Evolutionary conservation across 345 rosid genomes (phyloP).

Genomic region (Eucalyptus regnans): DNA sequence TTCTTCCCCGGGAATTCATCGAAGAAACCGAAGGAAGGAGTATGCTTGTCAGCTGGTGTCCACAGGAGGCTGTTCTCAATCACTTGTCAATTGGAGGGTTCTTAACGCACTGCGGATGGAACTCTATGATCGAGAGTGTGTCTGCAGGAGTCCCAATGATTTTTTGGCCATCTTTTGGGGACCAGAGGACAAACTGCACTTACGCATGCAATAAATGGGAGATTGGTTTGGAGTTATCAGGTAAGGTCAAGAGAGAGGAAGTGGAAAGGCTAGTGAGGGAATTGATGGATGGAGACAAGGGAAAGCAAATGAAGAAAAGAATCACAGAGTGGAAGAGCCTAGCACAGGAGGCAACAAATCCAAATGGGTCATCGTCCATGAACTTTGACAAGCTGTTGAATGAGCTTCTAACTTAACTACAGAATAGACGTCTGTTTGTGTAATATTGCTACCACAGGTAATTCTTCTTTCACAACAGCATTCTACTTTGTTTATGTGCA

Average conservation of each 20-base stretch:
- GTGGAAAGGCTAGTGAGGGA: background rate
- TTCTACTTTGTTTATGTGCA: background rate
- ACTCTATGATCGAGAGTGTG: background rate
- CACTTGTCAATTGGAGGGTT: background rate
- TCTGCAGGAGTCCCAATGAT: background rate
- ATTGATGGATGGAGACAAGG: background rate
- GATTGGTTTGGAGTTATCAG: background rate
- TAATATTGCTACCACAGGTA: background rate
- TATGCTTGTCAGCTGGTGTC: background rate
- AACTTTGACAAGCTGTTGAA: background rate
- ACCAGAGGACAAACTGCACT: background rate
- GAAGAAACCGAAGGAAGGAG: background rate
- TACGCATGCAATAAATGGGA: background rate
- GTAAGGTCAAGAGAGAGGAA: background rate
- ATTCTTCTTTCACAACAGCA: background rate
- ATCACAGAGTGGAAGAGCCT: background rate
- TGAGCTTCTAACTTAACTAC: background rate
- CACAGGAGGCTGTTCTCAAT: background rate
- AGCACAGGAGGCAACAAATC: background rate
- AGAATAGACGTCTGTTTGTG: background rate
- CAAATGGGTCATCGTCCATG: background rate
- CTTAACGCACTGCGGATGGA: conserved; percentile 2
- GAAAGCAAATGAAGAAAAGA: background rate
- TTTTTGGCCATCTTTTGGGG: background rate
- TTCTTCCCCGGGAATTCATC: background rate